These are phyloP conservation scores for Rauvolfia tetraphylla DNA, from an alignment of 257 asterid genomes.

Conservation along the genomic window DNA sequence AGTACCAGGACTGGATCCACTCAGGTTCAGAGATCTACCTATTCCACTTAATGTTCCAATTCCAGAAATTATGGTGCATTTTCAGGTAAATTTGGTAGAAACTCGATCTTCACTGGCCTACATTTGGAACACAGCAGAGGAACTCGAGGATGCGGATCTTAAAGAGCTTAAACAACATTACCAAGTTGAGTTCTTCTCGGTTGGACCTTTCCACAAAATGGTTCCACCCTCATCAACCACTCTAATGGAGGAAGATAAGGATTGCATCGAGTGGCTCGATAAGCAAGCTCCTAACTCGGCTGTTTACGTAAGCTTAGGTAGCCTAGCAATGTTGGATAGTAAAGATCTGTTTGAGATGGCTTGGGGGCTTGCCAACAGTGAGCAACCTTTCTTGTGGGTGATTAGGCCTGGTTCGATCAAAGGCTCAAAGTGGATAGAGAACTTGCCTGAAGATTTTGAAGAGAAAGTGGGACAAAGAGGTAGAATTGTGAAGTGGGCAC, in stretches of 20 bases:
- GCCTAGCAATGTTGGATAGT: not conserved
- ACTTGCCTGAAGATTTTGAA: not conserved
- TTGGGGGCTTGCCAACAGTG: conserved; percentile 15
- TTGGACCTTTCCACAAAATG: conserved; percentile 49
- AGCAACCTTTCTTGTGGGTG: conserved; percentile 18
- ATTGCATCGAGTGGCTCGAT: conserved; percentile 15
- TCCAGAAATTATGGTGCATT: conserved; percentile 20
- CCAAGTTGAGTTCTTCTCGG: conserved; percentile 34
- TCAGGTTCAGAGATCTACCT: conserved; percentile 35
- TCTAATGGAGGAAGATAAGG: not conserved
- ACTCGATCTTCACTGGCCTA: conserved; percentile 1
- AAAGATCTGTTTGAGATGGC: conserved; percentile 20
- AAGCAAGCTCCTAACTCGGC: conserved; percentile 17
- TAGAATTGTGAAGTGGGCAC: not conserved
- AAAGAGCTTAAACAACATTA: conserved; percentile 25
- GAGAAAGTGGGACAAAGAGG: not conserved
- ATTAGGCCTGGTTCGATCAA: conserved; percentile 4
- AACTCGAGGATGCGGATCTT: conserved; percentile 18
- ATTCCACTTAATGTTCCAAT: conserved; percentile 6
- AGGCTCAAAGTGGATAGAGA: not conserved
- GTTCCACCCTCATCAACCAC: conserved; percentile 13
- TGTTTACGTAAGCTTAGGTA: conserved; percentile 18
- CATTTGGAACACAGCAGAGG: conserved; percentile 34
- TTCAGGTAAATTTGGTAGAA: not conserved
- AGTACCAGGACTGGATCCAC: conserved; percentile 14